Evolutionary conservation across 2,329 filamentous ascomycete species (phyloP).

Genomic region (Fusarium tupiense): DNA sequence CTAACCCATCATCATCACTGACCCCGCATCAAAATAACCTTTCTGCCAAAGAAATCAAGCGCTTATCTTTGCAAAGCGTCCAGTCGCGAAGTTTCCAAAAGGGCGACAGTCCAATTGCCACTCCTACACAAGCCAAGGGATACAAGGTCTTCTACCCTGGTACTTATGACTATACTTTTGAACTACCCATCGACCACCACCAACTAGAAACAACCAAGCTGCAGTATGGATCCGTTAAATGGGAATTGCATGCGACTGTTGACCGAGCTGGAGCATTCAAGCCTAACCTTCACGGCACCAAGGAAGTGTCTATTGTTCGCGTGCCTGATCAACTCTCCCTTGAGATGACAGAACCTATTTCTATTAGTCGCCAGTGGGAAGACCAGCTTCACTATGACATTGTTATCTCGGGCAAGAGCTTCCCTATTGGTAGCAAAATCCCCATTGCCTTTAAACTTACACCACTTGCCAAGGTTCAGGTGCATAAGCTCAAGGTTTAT

Average conservation of each 20-base stretch:
- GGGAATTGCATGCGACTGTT: conserved; percentile 85
- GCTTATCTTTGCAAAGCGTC: conserved; percentile 80
- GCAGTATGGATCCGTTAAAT: conserved; percentile 86
- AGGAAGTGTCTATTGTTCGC: conserved; percentile 85
- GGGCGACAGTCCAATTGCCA: conserved; percentile 74
- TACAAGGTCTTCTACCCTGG: conserved; percentile 88
- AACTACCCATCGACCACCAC: conserved; percentile 88
- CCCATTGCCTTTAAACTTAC: conserved; percentile 95
- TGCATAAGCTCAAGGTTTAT: conserved; percentile 91
- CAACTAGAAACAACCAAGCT: conserved; percentile 89
- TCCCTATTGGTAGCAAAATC: conserved; percentile 86
- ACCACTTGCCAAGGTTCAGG: conserved; percentile 90
- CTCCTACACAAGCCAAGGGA: conserved; percentile 70
- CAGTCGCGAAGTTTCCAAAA: conserved; percentile 88
- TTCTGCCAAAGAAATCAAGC: conserved; percentile 65
- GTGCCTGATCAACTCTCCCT: conserved; percentile 88
- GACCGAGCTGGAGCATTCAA: conserved; percentile 91
- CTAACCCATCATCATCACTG: conserved; percentile 32
- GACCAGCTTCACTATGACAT: conserved; percentile 97
- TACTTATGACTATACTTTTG: conserved; percentile 76
- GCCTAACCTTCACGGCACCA: conserved; percentile 82
- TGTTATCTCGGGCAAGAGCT: conserved; percentile 94
- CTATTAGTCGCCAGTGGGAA: conserved; percentile 93
- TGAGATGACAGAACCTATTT: conserved; percentile 92
- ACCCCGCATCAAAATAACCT: conserved; percentile 42